Evolutionary conservation across 306 rosid species (phyloP), one percentile per base, ranked within the genome.

Genomic region (Corylus avellana): DNA sequence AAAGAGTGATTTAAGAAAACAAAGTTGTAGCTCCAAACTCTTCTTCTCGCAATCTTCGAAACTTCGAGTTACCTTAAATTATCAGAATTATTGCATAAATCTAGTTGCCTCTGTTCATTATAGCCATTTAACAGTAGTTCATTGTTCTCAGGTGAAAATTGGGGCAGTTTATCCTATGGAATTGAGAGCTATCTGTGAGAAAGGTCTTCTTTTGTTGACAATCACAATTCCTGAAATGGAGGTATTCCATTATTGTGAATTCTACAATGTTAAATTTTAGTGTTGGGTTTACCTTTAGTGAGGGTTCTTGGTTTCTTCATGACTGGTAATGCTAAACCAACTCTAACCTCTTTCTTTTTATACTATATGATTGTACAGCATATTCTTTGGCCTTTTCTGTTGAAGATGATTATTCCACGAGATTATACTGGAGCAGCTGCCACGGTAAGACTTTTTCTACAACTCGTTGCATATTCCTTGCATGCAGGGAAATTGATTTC

Each of bases 181-280:
- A 75, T 89, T 94, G 80, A 91, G 97, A 88, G 85, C 92, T 76
- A 88, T 94, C 57, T 88, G 97, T 72, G 98, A 92, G 70, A 91
- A 94, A 83, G 93, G 98, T 46, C 98, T 94, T 77, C 97, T 94
- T 76, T 86, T 94, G 85, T 88, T 94, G 77, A 92, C 98, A 67
- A 91, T 94, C 57, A 94, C 97, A 0, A 88, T 92, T 82, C 98
- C 98, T 85, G 98, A 94, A 86, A 94, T 94, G 98, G 98, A 94
- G 98, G 98, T 91, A 86, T 81, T 39, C 68, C 56, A 64, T 55
- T 59, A 54, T 74, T 29, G 50, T 59, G 35, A n/a, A n/a, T 75
- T 68, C 77, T 67, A 63, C 47, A 8, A 77, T 57, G 59, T 62
- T 16, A 29, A 27, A 51, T 32, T 79, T 76, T 25, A 57, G 59